Base-by-base conservation (phyloP, 2,329 filamentous ascomycete genomes). In the Tolypocladium tropicale region DNA sequence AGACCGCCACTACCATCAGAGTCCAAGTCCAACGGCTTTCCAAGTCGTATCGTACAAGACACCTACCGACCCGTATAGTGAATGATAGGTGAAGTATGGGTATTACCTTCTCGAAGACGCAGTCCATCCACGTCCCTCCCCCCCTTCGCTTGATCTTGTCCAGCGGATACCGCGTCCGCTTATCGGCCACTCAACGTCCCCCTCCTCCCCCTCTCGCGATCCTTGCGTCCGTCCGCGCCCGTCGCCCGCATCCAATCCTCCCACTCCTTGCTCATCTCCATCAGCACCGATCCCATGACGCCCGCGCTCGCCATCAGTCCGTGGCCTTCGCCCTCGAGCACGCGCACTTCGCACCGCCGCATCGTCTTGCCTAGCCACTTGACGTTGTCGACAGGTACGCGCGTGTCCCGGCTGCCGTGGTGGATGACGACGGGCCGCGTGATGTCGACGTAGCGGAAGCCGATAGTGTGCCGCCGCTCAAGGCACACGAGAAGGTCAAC, bases 371-470 rank as follows among this genome's bases (percentile, higher is more conserved):
- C 92, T 9, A 99, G 79, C 94, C 94, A 99, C 61, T 87, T 82
- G 25, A 96, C 90, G 65, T 99, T 99, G 56, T 96, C 94, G 16
- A 96, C 88, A 0, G 94, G 94, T 1, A 99, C 94, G 28, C 94
- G 83, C 7, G 88, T 91, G 66, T 99, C 94, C 63, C 89, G 85
- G 66, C 84, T 90, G 39, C 94, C 94, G 68, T 99, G 94, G 66
- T 96, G 93, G 61, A 99, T 96, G 28, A 96, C 87, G 0, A 97
- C 89, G 0, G 90, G 83, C 10, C 91, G 83, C 6, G 88, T 95
- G 62, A 99, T 96, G 68, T 99, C 94, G 21, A 96, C 93, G 67
- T 99, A 99, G 53, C 92, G 85, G 74, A 99, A 99, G 0, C 94
- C 94, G 64, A 99, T 96, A 0, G 89, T 85, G 64, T 95, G 90